phyloP scores from a whole-genome alignment of 495 filamentous ascomycete species.

The Talaromyces adpressus region DNA sequence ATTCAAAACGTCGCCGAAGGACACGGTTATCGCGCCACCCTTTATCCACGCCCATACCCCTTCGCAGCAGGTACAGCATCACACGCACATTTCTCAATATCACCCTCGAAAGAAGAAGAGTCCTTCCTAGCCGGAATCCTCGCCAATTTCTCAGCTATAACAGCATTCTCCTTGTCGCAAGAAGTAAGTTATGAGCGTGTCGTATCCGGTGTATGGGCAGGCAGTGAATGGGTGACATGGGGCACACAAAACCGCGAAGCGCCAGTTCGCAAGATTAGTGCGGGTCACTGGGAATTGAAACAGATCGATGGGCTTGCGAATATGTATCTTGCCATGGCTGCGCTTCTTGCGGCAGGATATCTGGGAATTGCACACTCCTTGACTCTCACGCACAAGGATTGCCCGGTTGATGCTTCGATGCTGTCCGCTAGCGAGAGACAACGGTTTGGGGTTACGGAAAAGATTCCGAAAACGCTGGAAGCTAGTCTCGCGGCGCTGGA shows the following conservation, averaged over 20 bases:
- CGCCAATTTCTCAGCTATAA: constrained; percentile 22
- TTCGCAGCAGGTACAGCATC: constrained; percentile 49
- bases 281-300: constrained; percentile 36
- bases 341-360: constrained; percentile 58
- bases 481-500: constrained; percentile 46
- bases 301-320: constrained; percentile 35
- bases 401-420: constrained; percentile 33
- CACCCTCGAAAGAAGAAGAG: constrained; percentile 19
- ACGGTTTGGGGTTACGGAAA: constrained; percentile 44
- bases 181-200: constrained; percentile 38
- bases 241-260: constrained; percentile 39
- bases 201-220: constrained; percentile 47
- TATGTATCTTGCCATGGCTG: constrained; percentile 43
- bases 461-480: constrained; percentile 44
- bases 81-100: constrained; percentile 38
- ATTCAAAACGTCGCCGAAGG: constrained; percentile 41
- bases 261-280: constrained; percentile 32
- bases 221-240: constrained; percentile 38
- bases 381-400: constrained; percentile 48
- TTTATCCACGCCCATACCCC: constrained; percentile 65
- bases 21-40: constrained; percentile 57
- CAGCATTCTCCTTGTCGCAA: constrained; percentile 30
- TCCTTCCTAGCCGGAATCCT: constrained; percentile 34
- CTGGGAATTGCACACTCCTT: constrained; percentile 45
- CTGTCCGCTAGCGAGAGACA: constrained; percentile 35